phyloP scores from a whole-genome alignment of 129 eudicot genomes.

The Chrysanthemum makinoi region DNA sequence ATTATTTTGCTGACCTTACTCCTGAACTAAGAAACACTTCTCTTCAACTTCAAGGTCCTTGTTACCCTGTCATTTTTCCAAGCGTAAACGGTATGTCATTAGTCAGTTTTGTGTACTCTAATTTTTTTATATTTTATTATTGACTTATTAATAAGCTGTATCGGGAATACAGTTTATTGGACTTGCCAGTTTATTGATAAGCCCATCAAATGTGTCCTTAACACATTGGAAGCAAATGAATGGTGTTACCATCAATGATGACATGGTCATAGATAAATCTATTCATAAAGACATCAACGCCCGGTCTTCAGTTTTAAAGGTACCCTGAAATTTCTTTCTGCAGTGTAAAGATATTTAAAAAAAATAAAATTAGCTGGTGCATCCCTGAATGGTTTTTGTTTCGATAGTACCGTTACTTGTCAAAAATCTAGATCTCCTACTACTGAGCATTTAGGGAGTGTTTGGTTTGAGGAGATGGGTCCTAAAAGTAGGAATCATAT shows the following conservation, averaged over 20 bases:
- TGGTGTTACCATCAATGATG: constrained; percentile 64
- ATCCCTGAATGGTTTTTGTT: not conserved
- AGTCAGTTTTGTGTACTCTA: constrained; percentile 13
- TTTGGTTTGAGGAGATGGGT: too few species aligned
- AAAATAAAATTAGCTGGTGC: not conserved
- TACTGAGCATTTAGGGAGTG: too few species aligned
- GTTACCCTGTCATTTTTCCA: constrained; percentile 95
- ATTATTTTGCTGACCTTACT: constrained; percentile 85
- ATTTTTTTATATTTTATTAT: not conserved
- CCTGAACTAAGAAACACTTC: constrained; percentile 85
- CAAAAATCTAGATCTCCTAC: not conserved
- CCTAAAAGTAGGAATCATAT: too few species aligned
- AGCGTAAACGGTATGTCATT: constrained; percentile 76
- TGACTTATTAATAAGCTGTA: not conserved
- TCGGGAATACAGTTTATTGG: constrained; percentile 67
- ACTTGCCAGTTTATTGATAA: constrained; percentile 89
- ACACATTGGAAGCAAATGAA: constrained; percentile 90
- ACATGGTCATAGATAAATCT: constrained; percentile 73
- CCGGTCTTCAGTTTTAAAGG: constrained; percentile 86
- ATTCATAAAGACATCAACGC: constrained; percentile 73
- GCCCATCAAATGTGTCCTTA: constrained; percentile 82
- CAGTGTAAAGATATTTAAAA: not conserved
- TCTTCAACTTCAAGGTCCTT: constrained; percentile 95
- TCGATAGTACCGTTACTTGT: not conserved
- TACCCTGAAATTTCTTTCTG: constrained; percentile 12